Evolutionary conservation across 2,329 filamentous ascomycete genomes (phyloP), one percentile per base, ranked within the genome.

Genomic region (Pyrenophora tritici-repentis): DNA sequence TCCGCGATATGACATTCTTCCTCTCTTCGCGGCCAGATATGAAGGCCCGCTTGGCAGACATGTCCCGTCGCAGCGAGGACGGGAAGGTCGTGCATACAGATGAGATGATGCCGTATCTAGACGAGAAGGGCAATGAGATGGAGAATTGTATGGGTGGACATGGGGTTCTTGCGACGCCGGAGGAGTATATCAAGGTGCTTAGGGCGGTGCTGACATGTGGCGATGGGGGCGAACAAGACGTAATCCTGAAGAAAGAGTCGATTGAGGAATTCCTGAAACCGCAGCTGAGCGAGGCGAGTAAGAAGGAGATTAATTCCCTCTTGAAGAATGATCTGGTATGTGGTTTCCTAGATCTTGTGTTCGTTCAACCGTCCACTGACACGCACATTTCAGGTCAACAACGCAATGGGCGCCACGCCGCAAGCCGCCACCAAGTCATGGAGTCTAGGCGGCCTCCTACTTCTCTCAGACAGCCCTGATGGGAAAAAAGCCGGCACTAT

Each of bases 1-100:
- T 81, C 42, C 72, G 75, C 1, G 77, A 82, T 36, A 78, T 85
- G 58, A 80, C 76, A 43, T 84, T 88, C 76, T 73, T 84, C 39
- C 83, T 62, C 0, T 52, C 45, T 1, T 42, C 33, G 7, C 58
- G 65, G 2, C 62, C 64, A 5, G 67, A 69, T 20, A 16, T 72
- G 10, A 47, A 56, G 16, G 57, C 35, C 1, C 47, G 56, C 1
- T 43, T 60, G 51, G 66, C 63, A 69, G 76, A 68, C 10, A 67
- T 72, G 56, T 56, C 53, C 6, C 38, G 52, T 14, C 56, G 70
- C 1, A 55, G 60, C 26, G 46, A 43, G 2, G 50, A 56, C 0
- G 65, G 61, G 1, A 66, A 62, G 16, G 18, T 64, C 0, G 31
- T 16, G 14, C 22, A 38, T 22, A 53, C 36, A 4, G 36, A 50